Conservation (phyloP, 345 rosid genomes). For the Citrus glauca region DNA sequence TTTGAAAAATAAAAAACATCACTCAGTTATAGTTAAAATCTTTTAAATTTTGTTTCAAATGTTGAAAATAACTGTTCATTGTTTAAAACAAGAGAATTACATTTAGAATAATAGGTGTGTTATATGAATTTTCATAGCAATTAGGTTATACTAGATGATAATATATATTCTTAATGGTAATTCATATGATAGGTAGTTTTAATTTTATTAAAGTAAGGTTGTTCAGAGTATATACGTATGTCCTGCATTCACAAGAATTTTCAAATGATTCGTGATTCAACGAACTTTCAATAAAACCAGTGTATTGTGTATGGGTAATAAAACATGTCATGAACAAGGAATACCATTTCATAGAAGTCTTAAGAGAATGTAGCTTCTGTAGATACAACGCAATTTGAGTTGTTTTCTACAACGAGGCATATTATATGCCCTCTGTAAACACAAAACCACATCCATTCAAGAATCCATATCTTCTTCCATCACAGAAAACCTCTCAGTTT, state of each 20-base stretch:
- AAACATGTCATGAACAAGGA: not conserved
- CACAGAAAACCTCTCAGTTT: slow-evolving; percentile 59
- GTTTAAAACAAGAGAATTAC: too few species aligned
- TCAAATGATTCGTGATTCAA: not conserved
- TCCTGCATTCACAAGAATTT: not conserved
- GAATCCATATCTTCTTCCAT: slow-evolving; percentile 37
- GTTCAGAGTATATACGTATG: too few species aligned
- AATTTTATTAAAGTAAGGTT: too few species aligned
- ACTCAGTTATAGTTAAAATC: too few species aligned
- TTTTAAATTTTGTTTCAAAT: too few species aligned
- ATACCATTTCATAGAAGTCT: not conserved
- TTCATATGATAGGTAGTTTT: too few species aligned
- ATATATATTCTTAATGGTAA: too few species aligned
- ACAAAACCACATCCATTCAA: not conserved
- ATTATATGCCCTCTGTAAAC: not conserved
- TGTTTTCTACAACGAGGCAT: not conserved
- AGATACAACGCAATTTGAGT: not conserved
- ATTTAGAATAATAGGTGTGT: too few species aligned
- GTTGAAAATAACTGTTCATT: too few species aligned
- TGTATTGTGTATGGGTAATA: not conserved
- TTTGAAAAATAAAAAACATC: too few species aligned
- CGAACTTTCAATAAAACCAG: not conserved
- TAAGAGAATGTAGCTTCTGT: not conserved
- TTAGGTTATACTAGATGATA: too few species aligned
- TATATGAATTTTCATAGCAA: too few species aligned